A percentile compares a stretch with the other conserved stretches of the same genome.
Evolutionary conservation across 768 basidiomycete species (phyloP).

Genomic region (Hortiboletus campestris): DNA sequence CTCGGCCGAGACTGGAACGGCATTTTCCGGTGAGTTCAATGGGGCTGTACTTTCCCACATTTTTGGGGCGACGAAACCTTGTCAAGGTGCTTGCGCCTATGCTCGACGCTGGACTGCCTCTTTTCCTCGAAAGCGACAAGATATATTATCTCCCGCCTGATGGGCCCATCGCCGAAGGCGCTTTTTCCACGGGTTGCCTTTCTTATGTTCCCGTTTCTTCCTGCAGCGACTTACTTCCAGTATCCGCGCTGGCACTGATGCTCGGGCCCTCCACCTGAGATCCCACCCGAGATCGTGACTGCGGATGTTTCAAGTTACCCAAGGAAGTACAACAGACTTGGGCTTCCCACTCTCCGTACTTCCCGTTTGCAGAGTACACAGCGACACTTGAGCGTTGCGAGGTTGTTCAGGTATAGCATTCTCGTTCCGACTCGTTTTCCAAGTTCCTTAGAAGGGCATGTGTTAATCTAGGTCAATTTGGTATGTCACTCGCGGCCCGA

Average conservation of each 20-base stretch:
- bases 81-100: not conserved
- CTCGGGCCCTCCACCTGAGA: not conserved
- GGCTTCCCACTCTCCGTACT: slow-evolving; percentile 65
- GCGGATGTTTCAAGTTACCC: slow-evolving; percentile 7
- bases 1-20: not conserved
- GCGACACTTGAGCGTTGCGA: slow-evolving; percentile 49
- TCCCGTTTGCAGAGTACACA: slow-evolving; percentile 44
- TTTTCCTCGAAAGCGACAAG: slow-evolving; percentile 7
- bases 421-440: not conserved
- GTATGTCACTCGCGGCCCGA: slow-evolving; percentile 13
- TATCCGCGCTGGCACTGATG: slow-evolving; percentile 7
- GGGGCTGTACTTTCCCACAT: not conserved
- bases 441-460: not conserved
- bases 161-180: not conserved
- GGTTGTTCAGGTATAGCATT: slow-evolving; percentile 49
- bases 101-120: slow-evolving; percentile 4
- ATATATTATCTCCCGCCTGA: not conserved
- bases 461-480: slow-evolving; percentile 25
- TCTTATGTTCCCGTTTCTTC: slow-evolving; percentile 13
- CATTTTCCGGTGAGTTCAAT: not conserved
- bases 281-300: not conserved
- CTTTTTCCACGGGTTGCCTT: slow-evolving; percentile 2
- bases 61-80: not conserved
- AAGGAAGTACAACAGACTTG: slow-evolving; percentile 39
- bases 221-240: slow-evolving; percentile 13